Percentiles rank a stretch among this genome's conserved stretches.
Evolutionary conservation across 495 filamentous ascomycete genomes (phyloP).

Genomic region (Haplographium delicatum): DNA sequence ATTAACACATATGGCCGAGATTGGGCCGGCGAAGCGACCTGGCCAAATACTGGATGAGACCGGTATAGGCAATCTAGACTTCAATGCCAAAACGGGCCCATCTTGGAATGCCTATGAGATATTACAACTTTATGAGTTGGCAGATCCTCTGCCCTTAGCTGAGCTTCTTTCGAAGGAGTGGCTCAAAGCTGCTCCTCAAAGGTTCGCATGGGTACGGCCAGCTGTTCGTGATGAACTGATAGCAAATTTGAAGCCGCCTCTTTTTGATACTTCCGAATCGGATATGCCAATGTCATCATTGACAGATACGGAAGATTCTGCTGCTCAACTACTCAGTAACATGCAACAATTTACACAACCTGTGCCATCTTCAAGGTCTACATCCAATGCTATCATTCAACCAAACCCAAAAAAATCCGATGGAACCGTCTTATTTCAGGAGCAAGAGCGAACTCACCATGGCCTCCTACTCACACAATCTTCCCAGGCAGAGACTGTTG

Average conservation of each 20-base stretch:
- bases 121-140: constrained; percentile 45
- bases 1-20: constrained; percentile 44
- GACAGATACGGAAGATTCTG: constrained; percentile 39
- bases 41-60: constrained; percentile 34
- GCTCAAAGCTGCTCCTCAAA: constrained; percentile 33
- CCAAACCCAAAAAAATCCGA: neutral
- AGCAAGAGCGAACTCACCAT: neutral
- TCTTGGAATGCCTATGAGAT: constrained; percentile 41
- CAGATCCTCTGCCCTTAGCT: constrained; percentile 39
- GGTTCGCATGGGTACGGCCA: constrained; percentile 37
- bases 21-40: constrained; percentile 34
- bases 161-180: constrained; percentile 39
- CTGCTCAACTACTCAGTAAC: constrained; percentile 40
- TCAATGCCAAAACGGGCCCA: constrained; percentile 32
- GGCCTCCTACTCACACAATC: neutral
- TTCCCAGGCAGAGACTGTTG: constrained; percentile 25
- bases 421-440: too few relatives aligned
- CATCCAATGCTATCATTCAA: neutral
- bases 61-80: constrained; percentile 42
- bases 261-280: constrained; percentile 7
- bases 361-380: neutral
- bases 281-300: constrained; percentile 22
- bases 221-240: constrained; percentile 41
- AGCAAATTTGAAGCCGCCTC: constrained; percentile 26
- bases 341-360: constrained; percentile 36